Evolutionary conservation across 2,329 filamentous ascomycete genomes (phyloP).

Genomic region (Tolypocladium cylindrosporum): DNA sequence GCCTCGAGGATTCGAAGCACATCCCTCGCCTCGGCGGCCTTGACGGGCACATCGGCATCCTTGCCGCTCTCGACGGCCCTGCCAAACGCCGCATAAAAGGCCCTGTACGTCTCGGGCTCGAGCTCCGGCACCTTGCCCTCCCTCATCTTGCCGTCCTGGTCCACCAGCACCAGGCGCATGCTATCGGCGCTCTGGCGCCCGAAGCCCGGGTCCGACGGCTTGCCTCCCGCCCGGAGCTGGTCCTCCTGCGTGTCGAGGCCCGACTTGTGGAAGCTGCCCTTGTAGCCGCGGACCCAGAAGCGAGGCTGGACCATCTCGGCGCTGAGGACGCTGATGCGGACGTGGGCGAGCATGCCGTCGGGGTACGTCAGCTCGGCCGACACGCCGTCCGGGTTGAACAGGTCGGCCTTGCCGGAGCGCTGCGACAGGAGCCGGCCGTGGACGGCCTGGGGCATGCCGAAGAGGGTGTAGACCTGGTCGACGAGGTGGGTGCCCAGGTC

Average conservation of each 20-base stretch:
- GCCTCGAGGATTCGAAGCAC: conserved; percentile 45
- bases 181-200: conserved; percentile 53
- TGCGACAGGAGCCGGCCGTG: conserved; percentile 61
- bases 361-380: conserved; percentile 59
- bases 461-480: conserved; percentile 63
- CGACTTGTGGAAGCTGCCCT: conserved; percentile 65
- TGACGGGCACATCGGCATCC: conserved; percentile 42
- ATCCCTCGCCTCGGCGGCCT: conserved; percentile 40
- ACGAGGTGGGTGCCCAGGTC: conserved; percentile 69
- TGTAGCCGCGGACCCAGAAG: conserved; percentile 68
- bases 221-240: conserved; percentile 55
- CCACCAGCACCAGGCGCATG: conserved; percentile 48
- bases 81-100: conserved; percentile 51
- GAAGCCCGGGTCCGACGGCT: conserved; percentile 52
- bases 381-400: conserved; percentile 46
- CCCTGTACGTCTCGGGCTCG: conserved; percentile 55
- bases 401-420: conserved; percentile 35
- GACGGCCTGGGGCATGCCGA: conserved; percentile 57
- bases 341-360: conserved; percentile 53
- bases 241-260: conserved; percentile 67
- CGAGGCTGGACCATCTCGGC: conserved; percentile 59
- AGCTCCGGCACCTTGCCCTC: conserved; percentile 46
- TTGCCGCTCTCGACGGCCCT: conserved; percentile 35
- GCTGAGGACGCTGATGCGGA: conserved; percentile 59
- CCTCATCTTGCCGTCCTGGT: conserved; percentile 37